Evolutionary conservation across 371 early-diverging fungal species (phyloP).

Genomic region (Pancytospora philotis): DNA sequence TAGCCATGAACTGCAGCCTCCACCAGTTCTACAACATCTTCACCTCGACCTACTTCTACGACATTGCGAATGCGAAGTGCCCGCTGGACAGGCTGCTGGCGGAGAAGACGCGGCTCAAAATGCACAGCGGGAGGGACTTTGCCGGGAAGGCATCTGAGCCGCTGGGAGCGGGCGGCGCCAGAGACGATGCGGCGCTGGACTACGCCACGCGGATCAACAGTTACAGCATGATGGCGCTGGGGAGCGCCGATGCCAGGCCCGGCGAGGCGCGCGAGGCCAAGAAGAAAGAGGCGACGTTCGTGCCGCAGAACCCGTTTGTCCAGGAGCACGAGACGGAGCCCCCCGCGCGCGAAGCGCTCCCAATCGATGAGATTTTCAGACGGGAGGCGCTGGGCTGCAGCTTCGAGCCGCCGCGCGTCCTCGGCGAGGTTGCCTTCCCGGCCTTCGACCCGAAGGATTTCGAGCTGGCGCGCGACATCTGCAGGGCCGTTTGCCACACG

Average conservation of each 20-base stretch:
- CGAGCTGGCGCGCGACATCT: slow-evolving; percentile 8
- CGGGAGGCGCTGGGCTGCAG: neutral
- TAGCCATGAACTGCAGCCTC: neutral
- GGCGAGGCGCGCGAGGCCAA: neutral
- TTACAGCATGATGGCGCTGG: neutral
- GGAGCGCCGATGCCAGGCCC: neutral
- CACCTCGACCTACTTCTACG: neutral
- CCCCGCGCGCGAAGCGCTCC: neutral
- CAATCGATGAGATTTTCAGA: too few relatives aligned
- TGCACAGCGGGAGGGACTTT: too few relatives aligned
- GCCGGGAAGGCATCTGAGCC: too few relatives aligned
- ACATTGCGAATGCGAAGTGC: neutral
- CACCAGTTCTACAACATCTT: neutral
- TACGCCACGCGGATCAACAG: neutral
- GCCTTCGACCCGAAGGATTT: slow-evolving; percentile 1
- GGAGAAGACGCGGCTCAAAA: too few relatives aligned
- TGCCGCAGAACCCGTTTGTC: neutral
- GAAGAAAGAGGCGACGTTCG: neutral
- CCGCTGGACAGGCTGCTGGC: neutral
- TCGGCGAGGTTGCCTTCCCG: neutral
- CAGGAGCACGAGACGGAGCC: neutral
- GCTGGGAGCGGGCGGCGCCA: neutral
- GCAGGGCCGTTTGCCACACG: neutral
- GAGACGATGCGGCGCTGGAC: neutral
- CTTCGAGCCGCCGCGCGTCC: neutral